Base-by-base conservation (phyloP, 2,329 filamentous ascomycete genomes). In the Gaeumannomyces sp. region DNA sequence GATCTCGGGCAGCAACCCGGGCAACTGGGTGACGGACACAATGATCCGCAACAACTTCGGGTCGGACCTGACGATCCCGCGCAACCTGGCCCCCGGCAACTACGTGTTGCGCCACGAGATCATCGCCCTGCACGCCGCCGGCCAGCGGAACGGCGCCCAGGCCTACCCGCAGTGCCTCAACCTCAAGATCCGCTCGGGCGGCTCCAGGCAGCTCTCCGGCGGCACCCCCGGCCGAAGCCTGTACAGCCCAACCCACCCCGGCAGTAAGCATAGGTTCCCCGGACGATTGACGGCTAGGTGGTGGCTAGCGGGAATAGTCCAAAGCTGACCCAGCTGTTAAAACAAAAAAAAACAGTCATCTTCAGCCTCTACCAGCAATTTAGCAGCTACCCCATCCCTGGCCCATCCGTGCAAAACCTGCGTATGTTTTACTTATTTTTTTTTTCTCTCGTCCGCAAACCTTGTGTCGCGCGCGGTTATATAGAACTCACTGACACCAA, bases 21-120 rank as follows among this genome's bases (percentile, higher is more conserved):
- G 73, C 13, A 74, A 65, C 16, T 78, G 77, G 76, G 74, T 71
- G 4, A 71, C 72, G 11, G 76, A 78, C 68, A 71, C 79, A 25
- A 74, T 85, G 67, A 81, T 82, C 69, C 72, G 75, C 64, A 79
- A 80, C 71, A 82, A 82, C 74, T 79, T 80, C 73, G 80, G 75
- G 66, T 82, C 79, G 71, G 68, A 73, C 66, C 70, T 76, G 61
- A 65, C 65, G 59, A 70, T 73, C 56, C 70, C 71, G 53, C 57
- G 63, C 5, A 65, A 67, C 59, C 61, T 73, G 10, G 68, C 68
- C 1, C 59, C 67, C 19, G 72, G 72, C 61, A 71, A 73, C 64
- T 74, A 81, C 66, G 74, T 81, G 22, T 70, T 81, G 27, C 73
- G 79, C 45, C 77, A 78, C 29, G 79, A 81, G 69, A 75, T 75